A percentile compares a stretch with the other conserved stretches of the same genome.
phyloP scores from a whole-genome alignment of 768 basidiomycete genomes.

The Leccinellum luteum region DNA sequence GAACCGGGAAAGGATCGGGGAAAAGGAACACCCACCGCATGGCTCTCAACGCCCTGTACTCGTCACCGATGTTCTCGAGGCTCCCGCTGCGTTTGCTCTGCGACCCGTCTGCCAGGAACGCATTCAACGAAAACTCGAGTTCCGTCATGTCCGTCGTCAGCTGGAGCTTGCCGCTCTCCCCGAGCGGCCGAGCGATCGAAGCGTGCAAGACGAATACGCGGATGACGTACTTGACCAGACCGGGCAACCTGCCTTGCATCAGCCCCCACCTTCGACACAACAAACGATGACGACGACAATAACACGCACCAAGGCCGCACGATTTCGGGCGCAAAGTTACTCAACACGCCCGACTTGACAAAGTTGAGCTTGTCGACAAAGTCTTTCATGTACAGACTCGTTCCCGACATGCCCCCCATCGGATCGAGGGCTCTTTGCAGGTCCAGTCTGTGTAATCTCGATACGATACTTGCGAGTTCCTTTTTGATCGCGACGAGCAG shows the following conservation, averaged over 20 bases:
- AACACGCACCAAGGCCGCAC: conserved; percentile 65
- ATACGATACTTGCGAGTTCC: conserved; percentile 76
- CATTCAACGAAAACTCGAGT: conserved; percentile 87
- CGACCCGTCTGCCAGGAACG: conserved; percentile 63
- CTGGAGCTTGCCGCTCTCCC: conserved; percentile 92
- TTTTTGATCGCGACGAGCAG: conserved; percentile 68
- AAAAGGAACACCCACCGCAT: conserved; percentile 64
- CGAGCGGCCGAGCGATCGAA: conserved; percentile 88
- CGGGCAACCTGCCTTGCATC: conserved; percentile 45
- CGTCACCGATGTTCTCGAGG: conserved; percentile 77
- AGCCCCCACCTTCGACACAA: neutral
- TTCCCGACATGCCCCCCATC: conserved; percentile 45
- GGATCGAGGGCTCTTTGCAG: conserved; percentile 72
- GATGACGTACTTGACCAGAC: conserved; percentile 76
- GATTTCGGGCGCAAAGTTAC: conserved; percentile 70
- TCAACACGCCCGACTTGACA: conserved; percentile 77
- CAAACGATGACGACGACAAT: neutral
- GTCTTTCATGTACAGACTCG: conserved; percentile 83
- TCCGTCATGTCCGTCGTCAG: conserved; percentile 96
- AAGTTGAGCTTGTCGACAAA: conserved; percentile 80
- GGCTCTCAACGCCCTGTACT: conserved; percentile 81
- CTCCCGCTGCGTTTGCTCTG: conserved; percentile 61
- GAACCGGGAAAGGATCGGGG: neutral
- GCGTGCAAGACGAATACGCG: conserved; percentile 88
- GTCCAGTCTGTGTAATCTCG: conserved; percentile 82